phyloP scores from a whole-genome alignment of 352 stramenopile genomes.

The Pilasporangium apinafurcum region DNA sequence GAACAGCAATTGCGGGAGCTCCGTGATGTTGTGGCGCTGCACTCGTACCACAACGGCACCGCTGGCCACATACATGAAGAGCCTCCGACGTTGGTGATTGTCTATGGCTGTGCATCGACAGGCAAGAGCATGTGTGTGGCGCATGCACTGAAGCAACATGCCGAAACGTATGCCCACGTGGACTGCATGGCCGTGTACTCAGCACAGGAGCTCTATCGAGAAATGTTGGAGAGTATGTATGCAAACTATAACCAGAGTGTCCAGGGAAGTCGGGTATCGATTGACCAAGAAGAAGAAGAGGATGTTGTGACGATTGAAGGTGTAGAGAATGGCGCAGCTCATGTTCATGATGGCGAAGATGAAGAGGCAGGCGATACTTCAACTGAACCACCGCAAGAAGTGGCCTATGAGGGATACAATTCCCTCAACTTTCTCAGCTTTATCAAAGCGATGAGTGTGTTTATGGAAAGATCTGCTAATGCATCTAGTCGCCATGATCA shows the following conservation, averaged over 20 bases:
- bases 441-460: conserved; percentile 48
- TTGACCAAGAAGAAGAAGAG: not conserved
- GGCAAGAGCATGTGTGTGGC: conserved; percentile 65
- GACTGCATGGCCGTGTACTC: conserved; percentile 68
- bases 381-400: no score
- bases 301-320: conserved; percentile 3
- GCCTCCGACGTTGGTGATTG: conserved; percentile 50
- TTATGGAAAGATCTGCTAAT: conserved; percentile 24
- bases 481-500: not conserved
- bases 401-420: conserved; percentile 23
- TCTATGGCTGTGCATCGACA: conserved; percentile 71
- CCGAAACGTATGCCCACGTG: conserved; percentile 39
- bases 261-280: not conserved
- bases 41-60: conserved; percentile 2
- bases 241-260: conserved; percentile 4
- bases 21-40: conserved; percentile 30
- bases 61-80: conserved; percentile 22
- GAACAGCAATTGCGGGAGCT: conserved; percentile 46
- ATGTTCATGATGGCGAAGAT: not conserved
- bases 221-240: conserved; percentile 60
- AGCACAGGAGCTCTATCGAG: conserved; percentile 61
- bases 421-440: conserved; percentile 71
- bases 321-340: not conserved
- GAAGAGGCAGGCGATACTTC: not conserved
- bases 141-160: conserved; percentile 22